Evolutionary conservation across 768 basidiomycete species (phyloP), one percentile per base, ranked within the genome.

Genomic region (Russula sp.): DNA sequence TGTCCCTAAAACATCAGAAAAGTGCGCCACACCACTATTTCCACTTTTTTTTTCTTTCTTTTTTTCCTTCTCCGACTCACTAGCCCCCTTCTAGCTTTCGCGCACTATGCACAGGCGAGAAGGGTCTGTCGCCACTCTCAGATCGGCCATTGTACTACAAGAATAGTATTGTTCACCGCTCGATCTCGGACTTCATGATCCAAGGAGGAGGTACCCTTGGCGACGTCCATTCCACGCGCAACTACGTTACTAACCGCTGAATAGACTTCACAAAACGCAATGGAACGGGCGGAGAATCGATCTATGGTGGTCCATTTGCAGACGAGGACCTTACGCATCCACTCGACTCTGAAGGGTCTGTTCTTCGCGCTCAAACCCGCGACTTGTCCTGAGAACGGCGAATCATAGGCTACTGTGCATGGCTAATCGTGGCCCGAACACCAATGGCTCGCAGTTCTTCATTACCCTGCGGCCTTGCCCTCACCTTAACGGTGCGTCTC

Each of bases 401-500:
- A 31, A 32, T 39, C 8, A 27, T 67, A 86, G 84, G 13, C 75
- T 95, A 32, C 76, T 96, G 11, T 91, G 90, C 69, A 96, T 95
- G 94, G 93, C 93, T 10, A 96, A 96, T 73, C 82, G 82, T 66
- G 89, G 89, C 3, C 85, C 88, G 0, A 78, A 89, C 73, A 94
- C 93, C 40, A 95, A 94, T 67, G 85, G 87, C 42, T 89, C 87
- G 1, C 93, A 95, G 66, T 95, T 88, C 71, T 94, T 95, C 71
- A 78, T 94, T 65, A 92, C 93, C 22, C 79, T 95, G 11, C 79
- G 82, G n/a, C 80, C 82, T 16, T 85, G 88, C 64, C 83, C 86
- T 4, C 89, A 92, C 71, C 73, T 92, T 50, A 81, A 88, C 70
- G 91, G 91, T 78, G 74, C 75, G 75, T 68, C 72, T 66, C 61